phyloP scores from a whole-genome alignment of 169 alveolate genomes.

The Cyclospora cayetanensis region DNA sequence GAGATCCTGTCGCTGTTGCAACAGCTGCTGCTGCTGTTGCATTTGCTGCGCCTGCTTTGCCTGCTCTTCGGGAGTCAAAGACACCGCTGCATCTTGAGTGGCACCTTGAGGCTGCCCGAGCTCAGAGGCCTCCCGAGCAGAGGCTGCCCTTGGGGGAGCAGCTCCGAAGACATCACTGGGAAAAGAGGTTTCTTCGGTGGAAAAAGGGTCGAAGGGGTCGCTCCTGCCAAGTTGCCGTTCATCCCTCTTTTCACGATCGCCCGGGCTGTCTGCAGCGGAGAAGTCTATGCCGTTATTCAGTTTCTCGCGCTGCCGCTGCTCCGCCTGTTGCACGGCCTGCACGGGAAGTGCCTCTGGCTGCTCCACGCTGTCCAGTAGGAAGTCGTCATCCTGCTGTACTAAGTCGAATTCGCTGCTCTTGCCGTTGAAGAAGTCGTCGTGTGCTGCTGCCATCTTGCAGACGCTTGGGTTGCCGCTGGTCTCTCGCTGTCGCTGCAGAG shows the following conservation, averaged over 20 bases:
- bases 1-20: background rate
- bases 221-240: too few species aligned
- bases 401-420: background rate
- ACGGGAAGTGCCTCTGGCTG: too few species aligned
- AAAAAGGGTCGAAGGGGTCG: too few species aligned
- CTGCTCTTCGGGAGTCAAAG: background rate
- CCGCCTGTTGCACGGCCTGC: background rate
- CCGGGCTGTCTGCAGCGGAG: background rate
- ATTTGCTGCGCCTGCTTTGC: background rate
- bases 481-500: background rate
- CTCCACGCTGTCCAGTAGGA: background rate
- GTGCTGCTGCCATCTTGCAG: conserved; percentile 22
- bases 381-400: background rate
- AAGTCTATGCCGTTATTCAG: conserved; percentile 4
- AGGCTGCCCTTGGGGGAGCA: background rate
- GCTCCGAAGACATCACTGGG: background rate
- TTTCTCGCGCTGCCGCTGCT: background rate
- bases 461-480: background rate
- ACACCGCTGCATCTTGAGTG: background rate
- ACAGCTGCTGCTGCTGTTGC: background rate
- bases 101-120: background rate
- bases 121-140: background rate
- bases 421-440: conserved; percentile 21
- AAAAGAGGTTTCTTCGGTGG: too few species aligned
- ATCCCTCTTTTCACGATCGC: background rate